Conservation (phyloP, 768 basidiomycete genomes). For the Tricholoma matsutake region DNA sequence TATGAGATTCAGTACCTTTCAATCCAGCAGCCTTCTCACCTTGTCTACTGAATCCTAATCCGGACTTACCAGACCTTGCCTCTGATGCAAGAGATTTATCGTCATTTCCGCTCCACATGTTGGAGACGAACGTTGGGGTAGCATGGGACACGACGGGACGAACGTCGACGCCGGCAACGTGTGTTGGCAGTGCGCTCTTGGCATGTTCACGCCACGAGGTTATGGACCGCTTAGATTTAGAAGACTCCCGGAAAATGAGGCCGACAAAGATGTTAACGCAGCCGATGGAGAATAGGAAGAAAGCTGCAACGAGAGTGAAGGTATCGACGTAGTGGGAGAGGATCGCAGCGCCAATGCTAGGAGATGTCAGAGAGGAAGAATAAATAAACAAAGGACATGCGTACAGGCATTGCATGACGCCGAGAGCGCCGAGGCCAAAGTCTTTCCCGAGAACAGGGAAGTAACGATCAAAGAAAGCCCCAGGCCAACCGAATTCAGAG, state of each 20-base stretch:
- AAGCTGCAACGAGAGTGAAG: constrained; percentile 87
- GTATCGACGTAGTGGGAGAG: constrained; percentile 79
- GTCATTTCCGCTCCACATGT: constrained; percentile 23
- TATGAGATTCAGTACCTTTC: constrained; percentile 38
- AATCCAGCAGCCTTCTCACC: constrained; percentile 70
- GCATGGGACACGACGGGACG: constrained; percentile 32
- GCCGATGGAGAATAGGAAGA: constrained; percentile 90
- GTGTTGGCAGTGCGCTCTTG: constrained; percentile 51
- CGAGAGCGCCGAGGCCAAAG: constrained; percentile 86
- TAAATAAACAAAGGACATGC: constrained; percentile 23
- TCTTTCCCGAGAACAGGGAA: constrained; percentile 83
- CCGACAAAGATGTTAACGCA: constrained; percentile 82
- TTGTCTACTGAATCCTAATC: constrained; percentile 78
- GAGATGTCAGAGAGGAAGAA: neutral
- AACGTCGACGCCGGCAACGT: constrained; percentile 35
- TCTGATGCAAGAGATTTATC: constrained; percentile 9
- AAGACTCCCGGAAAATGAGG: constrained; percentile 64
- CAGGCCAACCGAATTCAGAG: constrained; percentile 82
- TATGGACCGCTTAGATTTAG: constrained; percentile 60
- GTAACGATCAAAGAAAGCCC: constrained; percentile 74
- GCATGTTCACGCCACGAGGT: constrained; percentile 58
- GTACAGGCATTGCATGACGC: constrained; percentile 83
- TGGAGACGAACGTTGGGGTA: constrained; percentile 36
- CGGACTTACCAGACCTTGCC: constrained; percentile 34
- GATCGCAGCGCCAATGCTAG: constrained; percentile 65